phyloP scores from a whole-genome alignment of 805 yeast genomes.

The Cyberlindnera lachancei region DNA sequence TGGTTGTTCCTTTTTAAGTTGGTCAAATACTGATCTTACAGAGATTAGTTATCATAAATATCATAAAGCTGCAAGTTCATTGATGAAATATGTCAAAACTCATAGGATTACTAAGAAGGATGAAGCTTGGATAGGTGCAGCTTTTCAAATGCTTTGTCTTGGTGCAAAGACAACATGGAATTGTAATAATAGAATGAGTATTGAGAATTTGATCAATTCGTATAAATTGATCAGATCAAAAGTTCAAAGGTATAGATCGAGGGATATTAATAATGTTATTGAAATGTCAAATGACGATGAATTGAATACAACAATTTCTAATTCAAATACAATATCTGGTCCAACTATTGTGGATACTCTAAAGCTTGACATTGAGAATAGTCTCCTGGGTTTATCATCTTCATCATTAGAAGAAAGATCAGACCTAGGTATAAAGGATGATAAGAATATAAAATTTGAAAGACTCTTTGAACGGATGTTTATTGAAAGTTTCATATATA shows the following conservation, averaged over 20 bases:
- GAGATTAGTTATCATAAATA: slow-evolving; percentile 19
- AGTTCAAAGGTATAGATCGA: slow-evolving; percentile 4
- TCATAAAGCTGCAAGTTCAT: slow-evolving; percentile 17
- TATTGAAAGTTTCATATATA: slow-evolving; percentile 37
- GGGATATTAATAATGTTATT: not conserved
- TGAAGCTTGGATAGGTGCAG: slow-evolving; percentile 34
- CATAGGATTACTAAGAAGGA: slow-evolving; percentile 2
- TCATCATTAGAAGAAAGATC: no score
- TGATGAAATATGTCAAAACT: slow-evolving; percentile 4
- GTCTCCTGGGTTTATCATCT: slow-evolving; percentile 5
- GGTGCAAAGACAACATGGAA: slow-evolving; percentile 28
- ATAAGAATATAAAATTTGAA: slow-evolving; percentile 3
- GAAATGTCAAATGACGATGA: not conserved
- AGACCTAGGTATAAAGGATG: no score
- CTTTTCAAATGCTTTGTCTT: slow-evolving; percentile 31
- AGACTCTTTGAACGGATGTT: slow-evolving; percentile 27
- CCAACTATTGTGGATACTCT: slow-evolving; percentile 13
- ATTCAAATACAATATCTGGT: slow-evolving; percentile 8
- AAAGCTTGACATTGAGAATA: slow-evolving; percentile 17
- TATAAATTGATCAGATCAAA: slow-evolving; percentile 27
- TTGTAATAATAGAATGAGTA: slow-evolving; percentile 7
- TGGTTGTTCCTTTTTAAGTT: slow-evolving; percentile 33
- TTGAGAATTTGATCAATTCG: slow-evolving; percentile 27
- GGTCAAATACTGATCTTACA: slow-evolving; percentile 23
- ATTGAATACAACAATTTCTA: not conserved